Conservation (phyloP, 1,139 yeast species). For the Hyphopichia pseudoburtonii region DNA sequence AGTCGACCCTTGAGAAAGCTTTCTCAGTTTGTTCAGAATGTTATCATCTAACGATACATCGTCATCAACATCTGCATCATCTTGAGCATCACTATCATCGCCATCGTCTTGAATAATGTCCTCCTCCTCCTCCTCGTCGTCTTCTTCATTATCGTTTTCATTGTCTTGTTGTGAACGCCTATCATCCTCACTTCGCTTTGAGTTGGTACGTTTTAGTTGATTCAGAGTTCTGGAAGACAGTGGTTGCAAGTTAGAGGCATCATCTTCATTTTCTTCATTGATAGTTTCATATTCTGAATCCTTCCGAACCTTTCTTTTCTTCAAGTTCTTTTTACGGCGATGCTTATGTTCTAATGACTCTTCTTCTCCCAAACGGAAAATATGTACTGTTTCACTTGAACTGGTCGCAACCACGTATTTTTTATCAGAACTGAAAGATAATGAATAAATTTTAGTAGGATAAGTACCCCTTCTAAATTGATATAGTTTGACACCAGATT, state of each 20-base stretch:
- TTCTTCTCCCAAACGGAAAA: slow-evolving; percentile 70
- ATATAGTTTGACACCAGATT: slow-evolving; percentile 75
- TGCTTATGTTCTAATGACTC: slow-evolving; percentile 50
- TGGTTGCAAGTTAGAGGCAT: slow-evolving; percentile 1
- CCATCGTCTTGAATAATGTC: slow-evolving; percentile 8
- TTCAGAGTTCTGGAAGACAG: not conserved
- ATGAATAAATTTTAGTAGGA: slow-evolving; percentile 83
- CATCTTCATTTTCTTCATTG: slow-evolving; percentile 29
- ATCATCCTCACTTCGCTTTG: slow-evolving; percentile 9
- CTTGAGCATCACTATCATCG: slow-evolving; percentile 27
- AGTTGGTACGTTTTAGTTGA: not conserved
- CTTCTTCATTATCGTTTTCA: slow-evolving; percentile 27
- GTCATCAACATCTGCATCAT: slow-evolving; percentile 29
- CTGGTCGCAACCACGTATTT: slow-evolving; percentile 79
- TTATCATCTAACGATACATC: slow-evolving; percentile 15
- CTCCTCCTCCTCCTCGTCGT: slow-evolving; percentile 32
- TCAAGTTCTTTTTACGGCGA: slow-evolving; percentile 26
- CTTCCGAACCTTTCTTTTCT: slow-evolving; percentile 10
- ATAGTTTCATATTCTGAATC: slow-evolving; percentile 28
- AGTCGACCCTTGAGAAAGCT: slow-evolving; percentile 41
- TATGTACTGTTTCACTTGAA: slow-evolving; percentile 91
- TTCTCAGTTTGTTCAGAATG: slow-evolving; percentile 31
- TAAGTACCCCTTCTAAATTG: slow-evolving; percentile 95
- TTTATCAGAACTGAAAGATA: slow-evolving; percentile 77
- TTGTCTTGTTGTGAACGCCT: not conserved